Base-by-base conservation (phyloP, 2,329 filamentous ascomycete genomes). In the Fusarium sp. region DNA sequence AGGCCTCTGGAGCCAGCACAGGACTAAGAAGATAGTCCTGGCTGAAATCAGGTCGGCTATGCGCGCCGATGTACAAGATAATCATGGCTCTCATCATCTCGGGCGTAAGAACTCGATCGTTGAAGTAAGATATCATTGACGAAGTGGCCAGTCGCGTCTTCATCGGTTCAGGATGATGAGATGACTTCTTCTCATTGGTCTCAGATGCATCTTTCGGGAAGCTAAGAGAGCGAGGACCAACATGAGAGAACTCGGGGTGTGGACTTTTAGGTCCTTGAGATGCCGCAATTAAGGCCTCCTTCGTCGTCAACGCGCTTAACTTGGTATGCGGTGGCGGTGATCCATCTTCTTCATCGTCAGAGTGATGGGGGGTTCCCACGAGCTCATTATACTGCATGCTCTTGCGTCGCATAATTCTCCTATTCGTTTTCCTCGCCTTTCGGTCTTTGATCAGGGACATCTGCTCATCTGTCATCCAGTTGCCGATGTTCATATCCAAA, bases 41-140 rank as follows among this genome's bases (percentile, higher is more conserved):
- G 34, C 90, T 90, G 81, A 99, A 98, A 80, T 98, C 95, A 0
- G 96, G 96, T 2, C 95, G 92, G 81, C 96, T 94, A 80, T 98
- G 93, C 0, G 95, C 95, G 2, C 96, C 96, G 62, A 99, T 93
- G 81, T 99, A 99, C 8, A 99, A 87, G 74, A 99, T 97, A 74
- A 99, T 98, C 95, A 99, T 98, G 72, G 95, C 94, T 38, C 96
- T 93, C 93, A 98, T 98, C 94, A 98, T 98, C 82, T 99, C 96
- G 0, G 96, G 96, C 0, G 94, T 96, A 20, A 99, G 87, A 34
- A 99, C 93, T 34, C 96, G 92, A 82, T 99, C 96, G 81, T 97
- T 96, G 82, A 98, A 97, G 83, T 98, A 98, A 0, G 96, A 98
- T 41, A 99, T 97, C 90, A 98, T 97, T n/a, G 92, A 96, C 0